Percentiles rank a stretch among this genome's conserved stretches.
phyloP scores from a whole-genome alignment of 257 asterid genomes.

The Capsicum rhomboideum region DNA sequence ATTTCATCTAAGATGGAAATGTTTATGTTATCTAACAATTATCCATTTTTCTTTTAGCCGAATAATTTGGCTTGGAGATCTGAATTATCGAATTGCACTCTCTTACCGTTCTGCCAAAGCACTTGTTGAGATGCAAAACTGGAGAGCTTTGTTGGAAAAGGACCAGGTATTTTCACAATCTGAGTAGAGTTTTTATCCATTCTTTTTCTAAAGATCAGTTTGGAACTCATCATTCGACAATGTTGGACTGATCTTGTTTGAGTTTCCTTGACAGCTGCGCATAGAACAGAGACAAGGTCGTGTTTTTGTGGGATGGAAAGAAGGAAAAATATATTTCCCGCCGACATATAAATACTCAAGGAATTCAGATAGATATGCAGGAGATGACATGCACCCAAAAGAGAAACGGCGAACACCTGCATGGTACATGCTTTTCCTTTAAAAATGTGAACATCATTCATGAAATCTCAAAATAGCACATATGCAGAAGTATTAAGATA shows the following conservation, averaged over 20 bases:
- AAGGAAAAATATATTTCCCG: conserved; percentile 95
- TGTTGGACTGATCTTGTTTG: not conserved
- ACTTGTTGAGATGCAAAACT: conserved; percentile 95
- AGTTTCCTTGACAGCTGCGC: conserved; percentile 45
- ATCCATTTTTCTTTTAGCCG: conserved; percentile 42
- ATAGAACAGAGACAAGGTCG: conserved; percentile 88
- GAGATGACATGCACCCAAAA: conserved; percentile 90
- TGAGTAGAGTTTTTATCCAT: not conserved
- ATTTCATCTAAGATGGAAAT: not conserved
- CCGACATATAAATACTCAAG: conserved; percentile 94
- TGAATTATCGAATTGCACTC: conserved; percentile 88
- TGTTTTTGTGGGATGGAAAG: conserved; percentile 94
- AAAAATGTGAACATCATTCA: not conserved
- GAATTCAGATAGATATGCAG: conserved; percentile 93
- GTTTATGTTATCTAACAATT: not conserved
- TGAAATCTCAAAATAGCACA: not conserved
- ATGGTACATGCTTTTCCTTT: conserved; percentile 42
- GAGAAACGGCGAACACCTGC: conserved; percentile 98
- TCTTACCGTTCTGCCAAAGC: conserved; percentile 95
- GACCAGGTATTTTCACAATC: conserved; percentile 58
- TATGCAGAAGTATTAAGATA: not conserved
- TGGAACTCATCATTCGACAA: not conserved
- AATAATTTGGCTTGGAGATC: conserved; percentile 93
- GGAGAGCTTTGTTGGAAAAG: conserved; percentile 89
- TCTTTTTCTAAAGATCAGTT: not conserved